Evolutionary conservation across 2,329 filamentous ascomycete species (phyloP), one percentile per base, ranked within the genome.

Genomic region (Xylaria sp.): DNA sequence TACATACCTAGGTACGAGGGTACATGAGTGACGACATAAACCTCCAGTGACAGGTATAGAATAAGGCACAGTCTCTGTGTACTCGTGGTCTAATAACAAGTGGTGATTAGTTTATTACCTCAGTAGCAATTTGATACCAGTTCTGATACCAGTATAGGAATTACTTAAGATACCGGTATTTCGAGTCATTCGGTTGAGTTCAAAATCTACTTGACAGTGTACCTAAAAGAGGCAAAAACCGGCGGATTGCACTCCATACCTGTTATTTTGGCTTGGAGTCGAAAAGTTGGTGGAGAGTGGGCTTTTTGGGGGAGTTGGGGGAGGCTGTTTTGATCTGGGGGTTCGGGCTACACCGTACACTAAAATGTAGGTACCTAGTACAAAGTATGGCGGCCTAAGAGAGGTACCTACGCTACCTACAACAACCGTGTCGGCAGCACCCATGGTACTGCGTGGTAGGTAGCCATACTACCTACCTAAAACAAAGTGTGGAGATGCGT

Each of bases 311-410:
- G 55, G 17, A 10, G 6, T 13, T 36, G 33, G n/a, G 20, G 31
- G 31, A n/a, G 15, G 45, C 45, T 15, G 45, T 13, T 10, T 10
- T 25, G 13, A 25, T 65, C 61, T 62, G 61, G 65, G n/a, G 65
- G 65, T 51, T 67, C 13, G 49, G 49, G 20, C 17, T 59, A 17
- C 53, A 53, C 47, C 54, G 25, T 45, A 51, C 39, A 15, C 29
- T 56, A 55, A n/a, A n/a, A n/a, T 10, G n/a, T 44, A 56, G 53
- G 38, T 44, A 54, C 20, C 15, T 54, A n/a, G n/a, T n/a, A n/a
- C n/a, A n/a, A n/a, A n/a, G n/a, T n/a, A n/a, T n/a, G n/a, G n/a
- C n/a, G n/a, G n/a, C n/a, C n/a, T n/a, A n/a, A n/a, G n/a, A n/a
- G n/a, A n/a, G n/a, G n/a, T n/a, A n/a, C n/a, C n/a, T n/a, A n/a